phyloP scores from a whole-genome alignment of 1,139 yeast species.

The Magnusiomyces starmeri region DNA sequence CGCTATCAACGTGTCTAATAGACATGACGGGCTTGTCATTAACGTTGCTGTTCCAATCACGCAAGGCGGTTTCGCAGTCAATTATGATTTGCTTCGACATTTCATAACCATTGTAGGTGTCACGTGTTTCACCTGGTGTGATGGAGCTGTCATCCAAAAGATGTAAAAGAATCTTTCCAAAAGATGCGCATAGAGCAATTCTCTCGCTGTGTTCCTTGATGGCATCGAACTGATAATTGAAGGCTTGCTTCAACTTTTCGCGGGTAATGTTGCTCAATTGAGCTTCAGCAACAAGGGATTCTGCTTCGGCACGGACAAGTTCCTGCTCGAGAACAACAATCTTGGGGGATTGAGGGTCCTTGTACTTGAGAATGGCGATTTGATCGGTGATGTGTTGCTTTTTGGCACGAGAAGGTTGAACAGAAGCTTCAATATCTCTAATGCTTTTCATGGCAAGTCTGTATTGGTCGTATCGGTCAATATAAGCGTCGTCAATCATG shows the following conservation, averaged over 20 bases:
- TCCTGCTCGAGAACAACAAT: slow-evolving; percentile 94
- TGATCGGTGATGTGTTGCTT: slow-evolving; percentile 96
- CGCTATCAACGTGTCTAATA: slow-evolving; percentile 55
- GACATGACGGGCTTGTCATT: slow-evolving; percentile 41
- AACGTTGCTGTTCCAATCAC: slow-evolving; percentile 92
- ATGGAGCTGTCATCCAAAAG: slow-evolving; percentile 94
- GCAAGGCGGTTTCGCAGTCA: slow-evolving; percentile 93
- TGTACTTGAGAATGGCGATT: slow-evolving; percentile 95
- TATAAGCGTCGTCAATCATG: slow-evolving; percentile 95
- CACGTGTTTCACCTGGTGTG: slow-evolving; percentile 98
- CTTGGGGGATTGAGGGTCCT: slow-evolving; percentile 96
- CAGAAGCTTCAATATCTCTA: slow-evolving; percentile 94
- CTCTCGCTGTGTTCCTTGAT: slow-evolving; percentile 95
- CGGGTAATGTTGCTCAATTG: slow-evolving; percentile 97
- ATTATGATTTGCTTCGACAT: slow-evolving; percentile 96
- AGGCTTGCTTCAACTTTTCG: slow-evolving; percentile 95
- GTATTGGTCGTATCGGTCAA: slow-evolving; percentile 96
- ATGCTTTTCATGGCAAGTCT: slow-evolving; percentile 90
- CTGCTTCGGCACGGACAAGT: slow-evolving; percentile 98
- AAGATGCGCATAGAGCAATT: slow-evolving; percentile 93
- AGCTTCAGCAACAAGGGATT: slow-evolving; percentile 97
- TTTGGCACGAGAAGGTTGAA: slow-evolving; percentile 97
- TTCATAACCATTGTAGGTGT: slow-evolving; percentile 96
- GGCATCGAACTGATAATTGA: slow-evolving; percentile 94
- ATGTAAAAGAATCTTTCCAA: slow-evolving; percentile 95